These are phyloP conservation scores for Epichloe festucae DNA, from an alignment of 2,329 filamentous ascomycete genomes.

Conservation along the genomic window DNA sequence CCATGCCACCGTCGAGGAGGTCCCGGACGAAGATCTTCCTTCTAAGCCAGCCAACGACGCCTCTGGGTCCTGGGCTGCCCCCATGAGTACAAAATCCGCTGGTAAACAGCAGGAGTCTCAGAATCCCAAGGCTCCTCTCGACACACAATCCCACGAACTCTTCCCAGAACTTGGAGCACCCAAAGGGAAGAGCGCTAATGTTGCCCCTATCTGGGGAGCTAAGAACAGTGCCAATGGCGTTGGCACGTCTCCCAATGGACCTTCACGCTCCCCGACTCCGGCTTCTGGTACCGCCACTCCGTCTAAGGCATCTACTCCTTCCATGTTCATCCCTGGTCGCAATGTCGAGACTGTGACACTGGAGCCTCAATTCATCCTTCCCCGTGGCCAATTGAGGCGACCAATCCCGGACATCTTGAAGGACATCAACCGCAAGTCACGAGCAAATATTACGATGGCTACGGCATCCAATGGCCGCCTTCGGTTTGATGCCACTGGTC, in stretches of 20 bases:
- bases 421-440: conserved; percentile 85
- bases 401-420: conserved; percentile 70
- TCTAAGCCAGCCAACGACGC: conserved; percentile 36
- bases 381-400: conserved; percentile 67
- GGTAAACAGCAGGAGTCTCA: conserved; percentile 53
- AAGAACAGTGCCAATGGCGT: conserved; percentile 51
- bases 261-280: conserved; percentile 51
- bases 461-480: conserved; percentile 58
- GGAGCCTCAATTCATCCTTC: conserved; percentile 62
- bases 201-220: conserved; percentile 65
- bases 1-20: conserved; percentile 66
- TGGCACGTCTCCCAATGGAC: conserved; percentile 34
- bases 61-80: conserved; percentile 33
- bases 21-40: conserved; percentile 63
- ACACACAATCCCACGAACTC: conserved; percentile 78
- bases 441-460: conserved; percentile 70
- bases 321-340: conserved; percentile 69
- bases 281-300: conserved; percentile 40
- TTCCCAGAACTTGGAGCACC: conserved; percentile 79
- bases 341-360: conserved; percentile 66
- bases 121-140: conserved; percentile 37
- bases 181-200: conserved; percentile 53
- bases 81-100: conserved; percentile 48
- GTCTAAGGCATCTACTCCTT: conserved; percentile 22
- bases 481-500: conserved; percentile 75